These are phyloP conservation scores for Cutaneotrichosporon cavernicola DNA, from an alignment of 1,284 basidiomycete genomes.

Conservation along the genomic window DNA sequence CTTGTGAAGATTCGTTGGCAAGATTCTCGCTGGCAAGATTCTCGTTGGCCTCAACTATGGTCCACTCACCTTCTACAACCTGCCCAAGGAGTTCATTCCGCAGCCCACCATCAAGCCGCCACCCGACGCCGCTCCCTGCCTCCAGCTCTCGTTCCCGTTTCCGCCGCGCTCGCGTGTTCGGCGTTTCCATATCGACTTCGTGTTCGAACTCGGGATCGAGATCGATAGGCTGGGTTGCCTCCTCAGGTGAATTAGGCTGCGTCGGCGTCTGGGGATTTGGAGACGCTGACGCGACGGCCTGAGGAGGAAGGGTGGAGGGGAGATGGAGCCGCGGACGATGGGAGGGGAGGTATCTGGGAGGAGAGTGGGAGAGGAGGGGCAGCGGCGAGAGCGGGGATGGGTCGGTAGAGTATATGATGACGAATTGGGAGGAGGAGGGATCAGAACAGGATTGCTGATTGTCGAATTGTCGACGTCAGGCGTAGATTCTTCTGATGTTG, in stretches of 20 bases:
- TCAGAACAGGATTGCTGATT: neutral
- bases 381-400: slow-evolving; percentile 10
- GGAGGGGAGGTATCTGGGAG: slow-evolving; percentile 6
- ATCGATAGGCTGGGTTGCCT: neutral
- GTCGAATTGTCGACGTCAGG: neutral
- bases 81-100: neutral
- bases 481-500: neutral
- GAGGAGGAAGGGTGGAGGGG: neutral
- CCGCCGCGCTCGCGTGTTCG: slow-evolving; percentile 7
- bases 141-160: slow-evolving; percentile 2
- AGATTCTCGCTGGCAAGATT: neutral
- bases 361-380: slow-evolving; percentile 8
- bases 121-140: slow-evolving; percentile 17
- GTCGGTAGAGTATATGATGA: neutral
- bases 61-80: slow-evolving; percentile 4
- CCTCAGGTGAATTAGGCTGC: slow-evolving; percentile 7
- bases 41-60: neutral
- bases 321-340: neutral
- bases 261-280: slow-evolving; percentile 3
- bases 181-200: neutral
- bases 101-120: slow-evolving; percentile 21
- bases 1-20: neutral
- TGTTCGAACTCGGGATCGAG: neutral
- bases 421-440: neutral
- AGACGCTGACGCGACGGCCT: slow-evolving; percentile 1